Base-by-base conservation (phyloP, 1,284 basidiomycete species). In the Pterulicium gracile region DNA sequence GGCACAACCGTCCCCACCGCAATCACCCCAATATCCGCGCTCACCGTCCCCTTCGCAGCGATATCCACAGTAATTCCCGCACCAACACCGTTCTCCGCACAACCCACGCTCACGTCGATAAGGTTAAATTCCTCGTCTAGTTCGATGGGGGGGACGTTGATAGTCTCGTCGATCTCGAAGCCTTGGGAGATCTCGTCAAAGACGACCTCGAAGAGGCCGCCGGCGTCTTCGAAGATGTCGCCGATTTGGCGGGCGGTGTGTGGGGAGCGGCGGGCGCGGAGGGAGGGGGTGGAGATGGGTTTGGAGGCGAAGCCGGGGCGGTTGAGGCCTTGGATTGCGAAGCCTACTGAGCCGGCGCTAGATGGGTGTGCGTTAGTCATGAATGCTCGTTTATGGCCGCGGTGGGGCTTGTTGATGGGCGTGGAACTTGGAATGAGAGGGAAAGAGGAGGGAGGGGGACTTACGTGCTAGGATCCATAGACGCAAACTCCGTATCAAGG, bases 1-100 rank as follows among this genome's bases (percentile, higher is more conserved):
- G 72, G 72, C 3, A 73, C 44, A 19, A 75, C 47, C 1, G 62
- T 67, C 2, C 73, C 73, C 3, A 56, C 58, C 0, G 64, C 67
- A 2, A 60, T 64, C 18, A 72, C 56, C 10, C 73, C 72, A 36
- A 73, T 56, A 19, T 58, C 56, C 13, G 68, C 58, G 2, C 56
- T 51, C 0, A 63, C 66, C 43, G 60, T 45, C 3, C 57, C 66
- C 36, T 68, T 65, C 3, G 66, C 65, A 20, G 65, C 56, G 0
- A 71, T 63, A 48, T 68, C 63, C 5, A 71, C 62, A 14, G 65
- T 64, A 13, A 69, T 51, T 14, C 58, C 54, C 0, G 62, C 70
- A 3, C 52, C 52, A 43, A 65, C 41, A 1, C 54, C 56, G 18
- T 51, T 50, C 21, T 60, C 58, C 1, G 66, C 61, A 56, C 73